Percentiles rank a stretch among this genome's conserved stretches.
Conservation (phyloP, 768 basidiomycete genomes). For the Tulasnella sp. region DNA sequence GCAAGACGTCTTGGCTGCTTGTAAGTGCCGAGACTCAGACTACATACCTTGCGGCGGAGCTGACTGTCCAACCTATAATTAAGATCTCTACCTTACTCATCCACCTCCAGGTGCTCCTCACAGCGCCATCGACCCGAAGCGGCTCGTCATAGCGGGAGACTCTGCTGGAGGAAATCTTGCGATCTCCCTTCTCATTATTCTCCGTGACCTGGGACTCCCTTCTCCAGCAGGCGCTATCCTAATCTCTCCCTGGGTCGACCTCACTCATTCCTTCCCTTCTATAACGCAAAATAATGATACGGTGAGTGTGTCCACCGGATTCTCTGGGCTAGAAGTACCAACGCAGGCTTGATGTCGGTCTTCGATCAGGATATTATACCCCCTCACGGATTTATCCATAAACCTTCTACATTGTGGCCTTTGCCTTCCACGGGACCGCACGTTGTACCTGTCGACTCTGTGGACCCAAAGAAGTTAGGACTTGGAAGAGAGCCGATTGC, state of each 20-base stretch:
- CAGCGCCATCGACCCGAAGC: conserved; percentile 65
- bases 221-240: conserved; percentile 80
- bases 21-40: conserved; percentile 37
- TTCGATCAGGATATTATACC: conserved; percentile 65
- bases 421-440: conserved; percentile 30
- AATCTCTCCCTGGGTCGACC: conserved; percentile 88
- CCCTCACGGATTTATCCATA: conserved; percentile 62
- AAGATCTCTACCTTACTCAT: conserved; percentile 79
- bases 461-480: neutral
- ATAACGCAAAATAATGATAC: conserved; percentile 77
- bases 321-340: neutral
- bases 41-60: neutral
- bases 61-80: neutral
- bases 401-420: conserved; percentile 58
- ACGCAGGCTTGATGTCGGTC: neutral
- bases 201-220: conserved; percentile 78
- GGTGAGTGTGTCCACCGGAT: conserved; percentile 36
- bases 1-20: conserved; percentile 84
- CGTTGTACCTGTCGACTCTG: neutral
- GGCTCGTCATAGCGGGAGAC: conserved; percentile 82
- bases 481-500: neutral
- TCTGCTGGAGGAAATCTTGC: conserved; percentile 89
- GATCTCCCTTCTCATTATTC: conserved; percentile 58
- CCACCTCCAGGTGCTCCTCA: conserved; percentile 78
- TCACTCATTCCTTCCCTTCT: conserved; percentile 94